phyloP scores from a whole-genome alignment of 2,329 filamentous ascomycete genomes.

The Tolypocladium tundrense region DNA sequence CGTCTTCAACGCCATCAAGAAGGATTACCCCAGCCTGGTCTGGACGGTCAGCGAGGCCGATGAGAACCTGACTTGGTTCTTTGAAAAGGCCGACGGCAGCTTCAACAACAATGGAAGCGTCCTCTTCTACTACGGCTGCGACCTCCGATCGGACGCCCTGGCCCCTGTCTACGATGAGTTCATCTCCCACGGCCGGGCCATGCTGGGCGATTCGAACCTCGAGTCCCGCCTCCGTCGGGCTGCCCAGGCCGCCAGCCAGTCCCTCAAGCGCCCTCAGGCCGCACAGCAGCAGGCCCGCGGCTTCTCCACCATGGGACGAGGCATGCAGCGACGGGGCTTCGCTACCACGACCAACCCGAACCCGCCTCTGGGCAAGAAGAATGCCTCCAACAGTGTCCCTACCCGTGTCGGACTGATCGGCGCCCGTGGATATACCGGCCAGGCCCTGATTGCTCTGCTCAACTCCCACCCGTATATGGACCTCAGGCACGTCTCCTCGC shows the following conservation, averaged over 20 bases:
- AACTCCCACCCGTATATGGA: conserved; percentile 87
- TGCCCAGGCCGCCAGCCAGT: conserved; percentile 56
- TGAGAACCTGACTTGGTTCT: conserved; percentile 97
- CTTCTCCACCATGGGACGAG: conserved; percentile 6
- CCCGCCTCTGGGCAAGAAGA: conserved; percentile 80
- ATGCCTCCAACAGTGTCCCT: conserved; percentile 69
- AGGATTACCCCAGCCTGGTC: conserved; percentile 80
- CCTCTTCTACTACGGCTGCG: conserved; percentile 92
- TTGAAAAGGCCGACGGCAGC: conserved; percentile 91
- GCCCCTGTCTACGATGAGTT: conserved; percentile 79
- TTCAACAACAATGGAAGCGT: conserved; percentile 78
- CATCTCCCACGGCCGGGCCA: conserved; percentile 67
- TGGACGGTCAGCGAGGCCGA: conserved; percentile 97
- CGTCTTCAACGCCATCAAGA: conserved; percentile 86
- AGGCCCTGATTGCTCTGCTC: conserved; percentile 71
- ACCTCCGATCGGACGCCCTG: conserved; percentile 65
- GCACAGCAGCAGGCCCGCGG: conserved; percentile 11
- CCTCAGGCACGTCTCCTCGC: conserved; percentile 82
- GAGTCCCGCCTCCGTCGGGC: conserved; percentile 76
- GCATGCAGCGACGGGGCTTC: conserved; percentile 12
- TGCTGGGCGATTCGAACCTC: conserved; percentile 83
- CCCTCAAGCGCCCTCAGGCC: conserved; percentile 22
- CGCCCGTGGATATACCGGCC: conserved; percentile 78
- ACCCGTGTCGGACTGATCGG: conserved; percentile 81
- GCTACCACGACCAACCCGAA: conserved; percentile 48